Evolutionary conservation across 2,329 filamentous ascomycete species (phyloP), one percentile per base, ranked within the genome.

Genomic region (Hymenotorrendiella dingleyae): DNA sequence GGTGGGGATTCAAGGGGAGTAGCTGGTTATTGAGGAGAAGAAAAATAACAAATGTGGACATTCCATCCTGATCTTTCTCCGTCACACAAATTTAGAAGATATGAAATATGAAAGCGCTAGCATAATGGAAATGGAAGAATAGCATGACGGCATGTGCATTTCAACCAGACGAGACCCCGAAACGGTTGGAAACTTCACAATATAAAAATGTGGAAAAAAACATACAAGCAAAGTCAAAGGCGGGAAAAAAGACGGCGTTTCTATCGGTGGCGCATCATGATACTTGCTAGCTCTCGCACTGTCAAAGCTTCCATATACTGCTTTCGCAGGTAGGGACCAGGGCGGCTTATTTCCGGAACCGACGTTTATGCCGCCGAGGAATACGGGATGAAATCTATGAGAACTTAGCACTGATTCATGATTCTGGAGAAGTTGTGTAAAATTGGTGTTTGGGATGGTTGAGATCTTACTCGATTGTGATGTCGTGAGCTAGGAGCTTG

Each of bases 281-380:
- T 77, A 73, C 40, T 64, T 64, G 45, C 68, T 66, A n/a, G 73
- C 71, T 32, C 75, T 65, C 16, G 60, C 54, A 3, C 55, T 55
- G 54, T 80, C 76, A 45, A 67, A 73, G 20, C 54, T 54, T 36
- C 73, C 67, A 56, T 87, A 82, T 1, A 57, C 61, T 17, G 74
- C 80, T 67, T 90, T 90, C 32, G 77, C 79, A 2, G 80, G 76
- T 22, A 86, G 68, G 0, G 70, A 70, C 82, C 84, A 89, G 1
- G 86, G 86, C 0, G 86, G 85, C 51, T 78, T 78, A 62, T 93
- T 91, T 37, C 83, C 82, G 78, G 51, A 21, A 17, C 37, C 71
- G 26, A 69, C 67, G 57, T 81, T 84, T 57, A 86, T 76, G 34
- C 73, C 82, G 20, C 78, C 80, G 11, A 91, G 70, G 57, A 90